Evolutionary conservation across 768 basidiomycete genomes (phyloP).

Genomic region (Boletus subcaerulescens): DNA sequence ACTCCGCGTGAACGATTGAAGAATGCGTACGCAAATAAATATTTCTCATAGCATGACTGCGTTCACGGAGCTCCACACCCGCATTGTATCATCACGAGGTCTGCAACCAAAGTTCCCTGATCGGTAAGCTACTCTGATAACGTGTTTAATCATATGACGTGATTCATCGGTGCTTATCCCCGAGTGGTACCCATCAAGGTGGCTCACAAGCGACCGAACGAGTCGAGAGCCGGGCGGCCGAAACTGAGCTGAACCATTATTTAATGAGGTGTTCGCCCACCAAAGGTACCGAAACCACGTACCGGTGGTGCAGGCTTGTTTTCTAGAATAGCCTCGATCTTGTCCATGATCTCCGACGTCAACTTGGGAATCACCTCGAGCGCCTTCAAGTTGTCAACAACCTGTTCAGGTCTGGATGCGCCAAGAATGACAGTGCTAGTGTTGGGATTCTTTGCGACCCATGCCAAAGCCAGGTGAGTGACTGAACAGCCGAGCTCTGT

Average conservation of each 20-base stretch:
- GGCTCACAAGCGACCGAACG: constrained; percentile 19
- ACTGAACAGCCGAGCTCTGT: constrained; percentile 43
- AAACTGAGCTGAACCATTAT: constrained; percentile 19
- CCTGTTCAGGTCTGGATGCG: constrained; percentile 46
- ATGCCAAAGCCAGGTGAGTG: constrained; percentile 55
- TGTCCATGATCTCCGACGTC: constrained; percentile 46
- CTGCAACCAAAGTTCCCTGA: not conserved
- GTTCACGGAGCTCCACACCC: not conserved
- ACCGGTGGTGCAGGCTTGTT: constrained; percentile 30
- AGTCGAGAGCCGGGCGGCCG: constrained; percentile 30
- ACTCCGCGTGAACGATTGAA: no score
- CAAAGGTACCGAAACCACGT: constrained; percentile 32
- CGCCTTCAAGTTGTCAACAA: constrained; percentile 49
- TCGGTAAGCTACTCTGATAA: not conserved
- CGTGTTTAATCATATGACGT: not conserved
- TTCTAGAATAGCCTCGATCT: constrained; percentile 52
- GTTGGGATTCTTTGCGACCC: constrained; percentile 50
- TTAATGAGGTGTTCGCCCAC: constrained; percentile 42
- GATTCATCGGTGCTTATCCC: not conserved
- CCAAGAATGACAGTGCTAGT: constrained; percentile 48
- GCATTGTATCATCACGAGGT: not conserved
- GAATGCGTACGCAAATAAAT: no score
- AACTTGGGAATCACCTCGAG: constrained; percentile 53
- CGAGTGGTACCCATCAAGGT: no score
- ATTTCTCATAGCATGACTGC: not conserved